Conservation (phyloP, 1,284 basidiomycete species). For the Marasmius oreades region DNA sequence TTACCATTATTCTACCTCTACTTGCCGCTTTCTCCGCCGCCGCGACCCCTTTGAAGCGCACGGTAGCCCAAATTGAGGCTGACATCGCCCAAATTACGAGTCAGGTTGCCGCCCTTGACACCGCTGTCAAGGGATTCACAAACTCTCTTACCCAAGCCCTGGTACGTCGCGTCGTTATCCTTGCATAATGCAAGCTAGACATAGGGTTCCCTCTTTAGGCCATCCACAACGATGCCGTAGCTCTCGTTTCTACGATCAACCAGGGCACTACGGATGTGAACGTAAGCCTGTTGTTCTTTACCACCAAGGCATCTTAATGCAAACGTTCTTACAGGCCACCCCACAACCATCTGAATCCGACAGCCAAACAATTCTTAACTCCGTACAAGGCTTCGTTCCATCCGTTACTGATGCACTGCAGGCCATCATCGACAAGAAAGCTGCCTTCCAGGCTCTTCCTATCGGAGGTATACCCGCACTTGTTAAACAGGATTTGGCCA, state of each 20-base stretch:
- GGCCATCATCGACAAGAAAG: constrained; percentile 27
- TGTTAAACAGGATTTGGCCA: constrained; percentile 22
- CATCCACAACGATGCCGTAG: not conserved
- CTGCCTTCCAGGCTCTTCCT: constrained; percentile 20
- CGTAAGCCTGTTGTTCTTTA: not conserved
- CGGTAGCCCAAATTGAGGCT: not conserved
- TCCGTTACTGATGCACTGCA: constrained; percentile 24
- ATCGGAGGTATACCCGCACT: constrained; percentile 11
- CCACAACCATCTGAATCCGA: constrained; percentile 19
- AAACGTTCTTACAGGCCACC: not conserved
- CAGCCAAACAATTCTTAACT: constrained; percentile 23
- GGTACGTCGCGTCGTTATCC: not conserved
- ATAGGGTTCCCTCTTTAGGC: not conserved
- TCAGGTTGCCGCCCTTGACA: not conserved
- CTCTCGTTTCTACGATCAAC: not conserved
- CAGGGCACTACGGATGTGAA: not conserved
- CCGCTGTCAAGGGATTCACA: not conserved
- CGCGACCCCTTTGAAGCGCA: not conserved
- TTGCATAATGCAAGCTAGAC: not conserved
- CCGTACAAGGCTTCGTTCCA: constrained; percentile 24
- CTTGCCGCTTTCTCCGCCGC: not conserved
- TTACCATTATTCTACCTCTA: not conserved
- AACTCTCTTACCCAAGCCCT: not conserved
- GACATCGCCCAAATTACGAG: not conserved
- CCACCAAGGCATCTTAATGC: not conserved